Percentiles rank a stretch among this genome's conserved stretches.
Conservation (phyloP, 371 early-diverging fungal species). For the Apophysomyces trapeziformis region DNA sequence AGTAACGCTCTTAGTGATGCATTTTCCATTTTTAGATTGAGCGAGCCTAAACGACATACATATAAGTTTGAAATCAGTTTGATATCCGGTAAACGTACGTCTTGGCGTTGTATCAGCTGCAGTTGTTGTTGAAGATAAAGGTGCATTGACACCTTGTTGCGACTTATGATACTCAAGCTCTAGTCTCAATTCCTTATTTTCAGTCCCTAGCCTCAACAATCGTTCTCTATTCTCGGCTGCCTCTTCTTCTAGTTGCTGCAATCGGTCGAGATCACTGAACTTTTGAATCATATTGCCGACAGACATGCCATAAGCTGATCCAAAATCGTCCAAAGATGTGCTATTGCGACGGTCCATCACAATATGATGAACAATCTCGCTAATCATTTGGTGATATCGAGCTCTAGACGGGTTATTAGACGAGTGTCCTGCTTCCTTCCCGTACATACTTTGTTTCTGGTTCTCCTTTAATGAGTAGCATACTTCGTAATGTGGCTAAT, state of each 20-base stretch:
- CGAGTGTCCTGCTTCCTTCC: background rate
- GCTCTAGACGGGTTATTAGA: slow-evolving; percentile 19
- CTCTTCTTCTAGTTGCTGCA: slow-evolving; percentile 54
- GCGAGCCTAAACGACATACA: slow-evolving; percentile 3
- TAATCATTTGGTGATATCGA: slow-evolving; percentile 80
- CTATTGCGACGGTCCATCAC: slow-evolving; percentile 75
- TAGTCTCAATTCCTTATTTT: slow-evolving; percentile 45
- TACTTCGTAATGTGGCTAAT: slow-evolving; percentile 67
- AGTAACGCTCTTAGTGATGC: slow-evolving; percentile 42
- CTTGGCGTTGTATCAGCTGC: slow-evolving; percentile 9
- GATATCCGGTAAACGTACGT: slow-evolving; percentile 7
- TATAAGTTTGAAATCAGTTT: background rate
- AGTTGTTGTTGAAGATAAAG: slow-evolving; percentile 6
- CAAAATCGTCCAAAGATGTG: slow-evolving; percentile 15
- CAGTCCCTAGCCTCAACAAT: slow-evolving; percentile 36
- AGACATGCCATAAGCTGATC: slow-evolving; percentile 29
- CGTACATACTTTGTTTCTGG: slow-evolving; percentile 51
- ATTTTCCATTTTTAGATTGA: slow-evolving; percentile 45
- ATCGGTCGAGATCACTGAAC: slow-evolving; percentile 78
- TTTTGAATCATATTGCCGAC: slow-evolving; percentile 66
- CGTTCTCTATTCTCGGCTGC: slow-evolving; percentile 45
- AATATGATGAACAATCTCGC: slow-evolving; percentile 77
- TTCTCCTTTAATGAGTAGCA: slow-evolving; percentile 77
- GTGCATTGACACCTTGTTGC: slow-evolving; percentile 1
- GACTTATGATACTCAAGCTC: slow-evolving; percentile 24